Evolutionary conservation across 345 rosid species (phyloP).

Genomic region (Populus tremula): DNA sequence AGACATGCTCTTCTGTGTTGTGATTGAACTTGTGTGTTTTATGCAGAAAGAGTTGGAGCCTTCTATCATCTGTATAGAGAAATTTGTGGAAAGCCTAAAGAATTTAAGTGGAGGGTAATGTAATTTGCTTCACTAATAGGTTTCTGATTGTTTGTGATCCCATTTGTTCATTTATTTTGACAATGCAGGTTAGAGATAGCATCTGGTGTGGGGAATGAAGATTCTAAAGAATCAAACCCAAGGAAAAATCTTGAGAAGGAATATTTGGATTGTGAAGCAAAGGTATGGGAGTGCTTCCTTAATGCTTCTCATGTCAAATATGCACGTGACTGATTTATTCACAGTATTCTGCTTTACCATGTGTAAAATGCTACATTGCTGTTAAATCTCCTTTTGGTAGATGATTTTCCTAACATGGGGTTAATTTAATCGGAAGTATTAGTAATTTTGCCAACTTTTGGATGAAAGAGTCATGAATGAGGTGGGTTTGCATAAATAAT

Average conservation of each 20-base stretch:
- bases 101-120: slow-evolving; percentile 32
- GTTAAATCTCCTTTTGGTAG: background rate
- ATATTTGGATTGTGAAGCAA: slow-evolving; percentile 82
- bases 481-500: background rate
- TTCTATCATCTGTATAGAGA: slow-evolving; percentile 59
- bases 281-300: slow-evolving; percentile 43
- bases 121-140: slow-evolving; percentile 5
- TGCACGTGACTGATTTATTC: background rate
- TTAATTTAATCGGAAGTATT: background rate
- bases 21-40: slow-evolving; percentile 12
- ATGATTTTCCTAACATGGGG: background rate
- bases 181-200: slow-evolving; percentile 53
- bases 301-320: background rate
- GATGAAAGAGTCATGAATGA: background rate
- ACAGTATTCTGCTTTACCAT: background rate
- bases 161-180: slow-evolving; percentile 4
- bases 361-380: background rate
- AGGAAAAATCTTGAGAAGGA: slow-evolving; percentile 86
- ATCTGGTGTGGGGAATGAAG: slow-evolving; percentile 44
- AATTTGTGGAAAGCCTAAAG: slow-evolving; percentile 86
- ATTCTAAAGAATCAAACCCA: slow-evolving; percentile 53
- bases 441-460: background rate
- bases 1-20: background rate
- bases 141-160: slow-evolving; percentile 14
- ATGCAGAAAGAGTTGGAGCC: slow-evolving; percentile 80